These are phyloP conservation scores for Penicillium sclerotigenum DNA, from an alignment of 2,329 filamentous ascomycete genomes.

Conservation along the genomic window DNA sequence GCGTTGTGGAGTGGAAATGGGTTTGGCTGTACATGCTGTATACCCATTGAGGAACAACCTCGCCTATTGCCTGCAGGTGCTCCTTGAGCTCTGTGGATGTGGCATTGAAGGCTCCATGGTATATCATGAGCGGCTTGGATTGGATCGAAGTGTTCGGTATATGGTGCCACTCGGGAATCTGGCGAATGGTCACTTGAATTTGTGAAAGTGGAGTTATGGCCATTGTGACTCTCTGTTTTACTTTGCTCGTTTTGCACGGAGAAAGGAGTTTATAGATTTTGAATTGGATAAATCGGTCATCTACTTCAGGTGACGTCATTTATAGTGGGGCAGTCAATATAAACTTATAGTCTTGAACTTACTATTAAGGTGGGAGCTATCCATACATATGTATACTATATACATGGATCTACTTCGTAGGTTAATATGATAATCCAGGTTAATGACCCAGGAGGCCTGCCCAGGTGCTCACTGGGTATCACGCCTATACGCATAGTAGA, in stretches of 20 bases:
- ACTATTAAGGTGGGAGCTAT: not conserved
- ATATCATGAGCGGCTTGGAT: conserved; percentile 63
- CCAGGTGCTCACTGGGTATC: no score
- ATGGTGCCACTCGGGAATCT: conserved; percentile 56
- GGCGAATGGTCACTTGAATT: conserved; percentile 56
- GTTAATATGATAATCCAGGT: no score
- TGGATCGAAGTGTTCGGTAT: conserved; percentile 65
- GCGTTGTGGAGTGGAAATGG: conserved; percentile 66
- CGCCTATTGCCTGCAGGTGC: conserved; percentile 53
- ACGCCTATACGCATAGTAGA: no score
- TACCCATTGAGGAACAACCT: conserved; percentile 63
- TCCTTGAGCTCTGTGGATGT: conserved; percentile 54
- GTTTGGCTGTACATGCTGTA: conserved; percentile 66
- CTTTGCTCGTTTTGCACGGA: not conserved
- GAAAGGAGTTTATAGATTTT: not conserved
- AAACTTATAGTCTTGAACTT: no score
- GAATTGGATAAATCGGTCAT: not conserved
- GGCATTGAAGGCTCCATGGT: conserved; percentile 57
- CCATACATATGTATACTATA: not conserved
- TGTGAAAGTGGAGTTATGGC: conserved; percentile 46
- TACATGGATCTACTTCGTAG: no score
- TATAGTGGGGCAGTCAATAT: not conserved
- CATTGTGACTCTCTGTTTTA: conserved; percentile 19
- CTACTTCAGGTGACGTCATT: not conserved
- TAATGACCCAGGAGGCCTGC: no score